Base-by-base conservation (phyloP, 768 basidiomycete genomes). In the Piloderma croceum region DNA sequence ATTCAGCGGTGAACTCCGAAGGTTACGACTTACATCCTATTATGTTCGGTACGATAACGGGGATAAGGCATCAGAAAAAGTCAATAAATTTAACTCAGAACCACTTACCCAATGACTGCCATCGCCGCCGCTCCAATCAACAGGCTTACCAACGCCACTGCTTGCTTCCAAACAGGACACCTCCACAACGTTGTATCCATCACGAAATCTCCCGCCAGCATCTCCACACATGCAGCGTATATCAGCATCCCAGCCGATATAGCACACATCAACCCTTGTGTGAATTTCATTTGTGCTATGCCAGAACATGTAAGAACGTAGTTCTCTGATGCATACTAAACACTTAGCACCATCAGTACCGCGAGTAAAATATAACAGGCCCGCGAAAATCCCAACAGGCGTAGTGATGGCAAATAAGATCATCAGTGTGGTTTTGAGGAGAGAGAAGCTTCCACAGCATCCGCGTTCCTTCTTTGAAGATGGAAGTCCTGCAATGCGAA, bases 181-280 rank as follows among this genome's bases (percentile, higher is more conserved):
- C 63, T 60, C 70, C 67, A 68, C 59, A 65, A 62, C 59, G 49
- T 68, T 44, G 77, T 77, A 27, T 86, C 83, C 61, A 83, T 82
- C 31, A 90, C 83, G 48, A 90, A 89, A 58, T 90, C 87, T 3
- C 77, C 87, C 0, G 84, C 87, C 38, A 90, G 74, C 83, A 90
- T 90, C 69, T 90, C 88, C 6, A 90, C 85, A 7, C 80, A 84
- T 9, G 82, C 76, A 0, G 82, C 87, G 51, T 89, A 90, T 33
- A 82, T 87, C 36, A 90, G 72, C 81, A 90, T 79, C 3, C 87
- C 86, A 1, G 86, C 83, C 0, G 83, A 86, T 23, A 88, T 68
- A n/a, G 83, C 84, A 6, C 79, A 81, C 81, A 89, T 80, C 32
- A 89, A 53, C 17, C 87, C 87, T 54, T 84, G 80, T 1, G 70